Evolutionary conservation across 352 stramenopile genomes (phyloP).

Genomic region (Globisporangium orthogonon): DNA sequence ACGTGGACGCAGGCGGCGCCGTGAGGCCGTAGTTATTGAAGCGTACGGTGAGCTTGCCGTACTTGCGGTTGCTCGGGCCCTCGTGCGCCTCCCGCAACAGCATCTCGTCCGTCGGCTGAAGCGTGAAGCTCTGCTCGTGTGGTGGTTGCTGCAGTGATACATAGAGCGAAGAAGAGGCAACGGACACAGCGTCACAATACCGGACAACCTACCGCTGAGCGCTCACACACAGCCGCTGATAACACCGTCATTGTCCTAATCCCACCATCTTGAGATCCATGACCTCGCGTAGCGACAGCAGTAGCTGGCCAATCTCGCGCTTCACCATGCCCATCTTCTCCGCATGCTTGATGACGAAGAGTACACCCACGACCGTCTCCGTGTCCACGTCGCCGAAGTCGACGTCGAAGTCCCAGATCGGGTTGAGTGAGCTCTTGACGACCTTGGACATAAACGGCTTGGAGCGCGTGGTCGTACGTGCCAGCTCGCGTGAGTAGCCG

Average conservation of each 20-base stretch:
- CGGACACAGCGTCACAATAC: background rate
- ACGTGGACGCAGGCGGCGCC: slow-evolving; percentile 10
- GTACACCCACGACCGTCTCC: slow-evolving; percentile 56
- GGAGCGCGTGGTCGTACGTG: slow-evolving; percentile 19
- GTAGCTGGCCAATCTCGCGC: slow-evolving; percentile 60
- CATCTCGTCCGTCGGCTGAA: slow-evolving; percentile 63
- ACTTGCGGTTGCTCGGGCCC: slow-evolving; percentile 56
- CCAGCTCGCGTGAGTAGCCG: slow-evolving; percentile 8
- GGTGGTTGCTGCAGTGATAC: slow-evolving; percentile 34
- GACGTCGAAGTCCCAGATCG: slow-evolving; percentile 77
- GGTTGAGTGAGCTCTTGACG: slow-evolving; percentile 69
- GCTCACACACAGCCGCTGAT: too few species aligned
- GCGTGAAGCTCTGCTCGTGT: slow-evolving; percentile 44
- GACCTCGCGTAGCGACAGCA: slow-evolving; percentile 58
- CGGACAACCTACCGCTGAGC: too few species aligned
- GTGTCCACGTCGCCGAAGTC: slow-evolving; percentile 75
- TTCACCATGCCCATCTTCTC: slow-evolving; percentile 74
- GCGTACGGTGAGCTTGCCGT: slow-evolving; percentile 52
- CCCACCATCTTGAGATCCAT: slow-evolving; percentile 67
- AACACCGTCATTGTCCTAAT: background rate
- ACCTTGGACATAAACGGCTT: slow-evolving; percentile 53
- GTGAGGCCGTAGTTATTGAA: slow-evolving; percentile 67
- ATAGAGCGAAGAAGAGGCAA: background rate
- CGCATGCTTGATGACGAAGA: slow-evolving; percentile 60
- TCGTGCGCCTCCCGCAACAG: slow-evolving; percentile 27